phyloP scores from a whole-genome alignment of 2,329 filamentous ascomycete species.

The Zymoseptoria passerinii region DNA sequence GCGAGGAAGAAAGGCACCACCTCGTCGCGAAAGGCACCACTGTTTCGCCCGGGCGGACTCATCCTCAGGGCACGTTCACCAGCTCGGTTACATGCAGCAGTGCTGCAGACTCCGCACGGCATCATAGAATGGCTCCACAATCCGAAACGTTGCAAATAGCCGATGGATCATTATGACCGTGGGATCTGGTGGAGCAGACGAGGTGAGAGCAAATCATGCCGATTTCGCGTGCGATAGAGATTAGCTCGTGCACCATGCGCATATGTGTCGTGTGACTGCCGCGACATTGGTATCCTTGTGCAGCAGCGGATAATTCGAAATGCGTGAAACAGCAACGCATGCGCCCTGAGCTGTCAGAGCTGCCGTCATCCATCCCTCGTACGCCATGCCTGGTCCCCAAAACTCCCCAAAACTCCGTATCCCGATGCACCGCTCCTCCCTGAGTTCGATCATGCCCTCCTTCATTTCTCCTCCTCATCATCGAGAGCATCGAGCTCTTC shows the following conservation, averaged over 20 bases:
- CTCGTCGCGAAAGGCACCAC: too few species aligned
- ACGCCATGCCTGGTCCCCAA: background rate
- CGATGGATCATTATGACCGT: background rate
- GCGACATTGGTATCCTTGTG: background rate
- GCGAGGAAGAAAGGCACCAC: background rate
- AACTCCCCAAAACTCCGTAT: background rate
- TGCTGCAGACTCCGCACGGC: background rate
- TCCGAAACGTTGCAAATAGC: background rate
- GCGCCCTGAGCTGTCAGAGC: background rate
- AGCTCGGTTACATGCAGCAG: background rate
- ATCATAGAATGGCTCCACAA: background rate
- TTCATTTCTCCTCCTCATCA: constrained; percentile 38
- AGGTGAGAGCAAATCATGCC: background rate
- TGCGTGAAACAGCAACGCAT: background rate
- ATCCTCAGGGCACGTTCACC: background rate
- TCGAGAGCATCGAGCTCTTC: constrained; percentile 34
- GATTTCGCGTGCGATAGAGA: background rate
- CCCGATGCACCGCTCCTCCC: background rate
- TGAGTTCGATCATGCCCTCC: constrained; percentile 20
- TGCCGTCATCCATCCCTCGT: background rate
- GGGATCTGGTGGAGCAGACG: background rate
- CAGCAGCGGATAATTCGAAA: background rate
- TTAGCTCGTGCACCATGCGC: too few species aligned
- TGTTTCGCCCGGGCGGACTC: background rate
- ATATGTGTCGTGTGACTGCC: background rate